Evolutionary conservation across 352 stramenopile genomes (phyloP).

Genomic region (Thalassiosira livingstoniorum): DNA sequence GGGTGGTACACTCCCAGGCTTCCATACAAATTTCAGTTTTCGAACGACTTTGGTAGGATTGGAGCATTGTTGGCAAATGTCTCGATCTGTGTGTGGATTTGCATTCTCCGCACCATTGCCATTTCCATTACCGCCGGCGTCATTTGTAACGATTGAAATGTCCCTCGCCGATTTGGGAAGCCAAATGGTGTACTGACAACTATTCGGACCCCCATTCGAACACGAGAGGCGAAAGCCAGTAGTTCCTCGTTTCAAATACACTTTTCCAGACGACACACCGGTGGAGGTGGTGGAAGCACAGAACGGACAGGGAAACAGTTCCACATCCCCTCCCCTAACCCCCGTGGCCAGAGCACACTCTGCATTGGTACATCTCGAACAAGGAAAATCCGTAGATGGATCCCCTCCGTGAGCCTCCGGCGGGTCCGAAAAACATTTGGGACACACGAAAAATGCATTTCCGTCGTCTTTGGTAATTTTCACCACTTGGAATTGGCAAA

Average conservation of each 20-base stretch:
- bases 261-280: constrained; percentile 59
- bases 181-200: constrained; percentile 79
- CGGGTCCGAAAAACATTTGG: constrained; percentile 79
- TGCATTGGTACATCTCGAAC: constrained; percentile 77
- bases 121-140: constrained; percentile 50
- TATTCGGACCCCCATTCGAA: constrained; percentile 58
- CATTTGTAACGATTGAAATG: constrained; percentile 54
- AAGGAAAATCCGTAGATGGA: constrained; percentile 65
- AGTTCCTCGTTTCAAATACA: constrained; percentile 70
- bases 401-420: constrained; percentile 71
- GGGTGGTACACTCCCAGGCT: constrained; percentile 73
- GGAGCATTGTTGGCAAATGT: constrained; percentile 68
- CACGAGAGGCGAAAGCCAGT: constrained; percentile 72
- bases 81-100: constrained; percentile 14
- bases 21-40: constrained; percentile 82
- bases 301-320: constrained; percentile 81
- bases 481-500: constrained; percentile 84
- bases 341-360: constrained; percentile 73
- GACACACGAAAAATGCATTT: constrained; percentile 79
- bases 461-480: constrained; percentile 63
- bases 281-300: constrained; percentile 49
- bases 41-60: constrained; percentile 56
- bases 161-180: constrained; percentile 68
- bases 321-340: constrained; percentile 66
- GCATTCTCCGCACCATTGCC: constrained; percentile 31